Evolutionary conservation across 2,329 filamentous ascomycete species (phyloP).

Genomic region (Phyllosticta capitalensis): DNA sequence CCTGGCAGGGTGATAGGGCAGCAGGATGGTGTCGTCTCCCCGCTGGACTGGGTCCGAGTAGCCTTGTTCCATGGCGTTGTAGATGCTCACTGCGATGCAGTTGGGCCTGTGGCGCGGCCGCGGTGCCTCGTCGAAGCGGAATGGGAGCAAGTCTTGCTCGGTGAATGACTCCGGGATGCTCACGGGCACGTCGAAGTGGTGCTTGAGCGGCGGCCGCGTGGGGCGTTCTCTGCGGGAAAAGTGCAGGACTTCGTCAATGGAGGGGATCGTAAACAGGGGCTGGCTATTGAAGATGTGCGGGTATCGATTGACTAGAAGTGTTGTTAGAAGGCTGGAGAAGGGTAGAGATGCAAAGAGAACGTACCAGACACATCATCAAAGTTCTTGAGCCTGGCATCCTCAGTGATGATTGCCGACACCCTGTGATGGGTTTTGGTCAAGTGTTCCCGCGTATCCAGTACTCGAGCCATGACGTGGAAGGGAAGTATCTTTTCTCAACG

Average conservation of each 20-base stretch:
- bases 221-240: not conserved
- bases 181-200: not conserved
- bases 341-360: not conserved
- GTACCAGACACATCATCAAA: not conserved
- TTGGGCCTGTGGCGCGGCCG: not conserved
- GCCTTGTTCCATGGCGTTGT: not conserved
- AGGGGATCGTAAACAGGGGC: conserved; percentile 1
- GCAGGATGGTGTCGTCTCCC: not conserved
- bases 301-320: not conserved
- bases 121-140: not conserved
- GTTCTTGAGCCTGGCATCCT: not conserved
- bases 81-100: not conserved
- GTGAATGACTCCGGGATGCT: not conserved
- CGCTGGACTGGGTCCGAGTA: not conserved
- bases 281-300: conserved; percentile 6
- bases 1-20: not conserved
- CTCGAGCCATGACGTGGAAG: not conserved
- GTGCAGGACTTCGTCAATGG: conserved; percentile 5
- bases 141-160: not conserved
- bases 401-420: not conserved
- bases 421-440: not conserved
- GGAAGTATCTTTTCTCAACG: not conserved
- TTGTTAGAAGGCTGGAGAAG: not conserved
- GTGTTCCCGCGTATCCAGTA: not conserved
- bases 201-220: not conserved